Conservation (phyloP, 805 yeast species). For the Torulaspora gathmanii region DNA sequence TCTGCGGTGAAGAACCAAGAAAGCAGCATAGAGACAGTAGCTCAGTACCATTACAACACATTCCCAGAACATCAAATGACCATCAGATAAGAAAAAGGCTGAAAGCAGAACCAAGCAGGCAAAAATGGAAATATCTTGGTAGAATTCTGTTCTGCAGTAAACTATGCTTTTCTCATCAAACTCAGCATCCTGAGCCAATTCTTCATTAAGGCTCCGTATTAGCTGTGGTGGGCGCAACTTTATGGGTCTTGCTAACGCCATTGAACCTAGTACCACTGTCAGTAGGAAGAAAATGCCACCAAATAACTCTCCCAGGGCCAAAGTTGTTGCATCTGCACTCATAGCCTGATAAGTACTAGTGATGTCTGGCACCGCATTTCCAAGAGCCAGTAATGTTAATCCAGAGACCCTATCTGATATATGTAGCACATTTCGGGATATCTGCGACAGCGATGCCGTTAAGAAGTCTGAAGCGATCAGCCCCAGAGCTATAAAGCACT, state of each 20-base stretch:
- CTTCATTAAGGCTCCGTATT: not conserved
- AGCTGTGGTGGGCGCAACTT: constrained; percentile 38
- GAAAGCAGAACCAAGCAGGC: constrained; percentile 46
- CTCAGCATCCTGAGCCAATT: not conserved
- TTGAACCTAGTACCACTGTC: constrained; percentile 73
- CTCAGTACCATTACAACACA: constrained; percentile 53
- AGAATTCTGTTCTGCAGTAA: constrained; percentile 43
- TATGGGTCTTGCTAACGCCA: constrained; percentile 66
- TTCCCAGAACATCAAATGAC: constrained; percentile 49
- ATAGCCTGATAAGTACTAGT: constrained; percentile 81
- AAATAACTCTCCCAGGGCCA: constrained; percentile 85
- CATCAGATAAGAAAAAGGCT: constrained; percentile 50
- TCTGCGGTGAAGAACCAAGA: constrained; percentile 37
- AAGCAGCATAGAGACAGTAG: constrained; percentile 55
- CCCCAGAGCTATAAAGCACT: constrained; percentile 62
- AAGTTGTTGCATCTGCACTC: constrained; percentile 59
- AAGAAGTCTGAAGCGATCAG: constrained; percentile 76
- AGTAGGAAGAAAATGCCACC: constrained; percentile 86
- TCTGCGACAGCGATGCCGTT: constrained; percentile 68
- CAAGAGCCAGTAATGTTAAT: constrained; percentile 79
- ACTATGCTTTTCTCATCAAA: constrained; percentile 8
- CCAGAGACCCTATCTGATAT: constrained; percentile 80
- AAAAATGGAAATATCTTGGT: constrained; percentile 60
- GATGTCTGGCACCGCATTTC: constrained; percentile 90
- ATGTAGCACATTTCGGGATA: constrained; percentile 52